These are phyloP conservation scores for Phytopythium cucurbitacearum DNA, from an alignment of 352 stramenopile species.

Conservation along the genomic window DNA sequence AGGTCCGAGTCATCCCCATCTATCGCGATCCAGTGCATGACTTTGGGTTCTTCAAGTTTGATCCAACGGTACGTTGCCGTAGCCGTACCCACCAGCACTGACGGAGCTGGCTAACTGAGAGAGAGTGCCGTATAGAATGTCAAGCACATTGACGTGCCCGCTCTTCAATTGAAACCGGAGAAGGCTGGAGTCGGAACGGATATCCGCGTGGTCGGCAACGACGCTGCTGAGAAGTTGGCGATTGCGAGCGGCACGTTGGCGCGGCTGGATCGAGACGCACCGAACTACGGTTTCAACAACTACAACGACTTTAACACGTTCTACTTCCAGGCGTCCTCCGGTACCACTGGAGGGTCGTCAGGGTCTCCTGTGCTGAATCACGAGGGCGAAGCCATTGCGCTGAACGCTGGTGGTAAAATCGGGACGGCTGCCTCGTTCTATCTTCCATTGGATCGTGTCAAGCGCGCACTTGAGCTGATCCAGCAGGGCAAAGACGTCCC, in stretches of 20 bases:
- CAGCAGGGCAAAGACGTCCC: slow-evolving; percentile 61
- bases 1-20: slow-evolving; percentile 89
- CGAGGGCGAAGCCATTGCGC: slow-evolving; percentile 83
- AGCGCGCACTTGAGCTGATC: slow-evolving; percentile 82
- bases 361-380: slow-evolving; percentile 87
- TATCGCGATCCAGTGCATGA: slow-evolving; percentile 92
- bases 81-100: not conserved
- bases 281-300: slow-evolving; percentile 85
- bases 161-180: slow-evolving; percentile 73
- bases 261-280: slow-evolving; percentile 87
- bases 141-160: slow-evolving; percentile 78
- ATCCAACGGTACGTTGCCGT: slow-evolving; percentile 46
- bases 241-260: slow-evolving; percentile 91
- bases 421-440: slow-evolving; percentile 89
- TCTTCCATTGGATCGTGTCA: slow-evolving; percentile 85
- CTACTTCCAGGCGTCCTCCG: slow-evolving; percentile 89
- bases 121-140: slow-evolving; percentile 41
- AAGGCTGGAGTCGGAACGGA: slow-evolving; percentile 89
- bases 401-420: slow-evolving; percentile 90
- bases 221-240: slow-evolving; percentile 89
- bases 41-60: slow-evolving; percentile 92
- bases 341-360: slow-evolving; percentile 78
- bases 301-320: slow-evolving; percentile 96
- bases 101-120: not conserved
- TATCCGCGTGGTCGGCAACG: slow-evolving; percentile 92